Evolutionary conservation across 352 stramenopile species (phyloP).

Genomic region (Phytophthora tubulina): DNA sequence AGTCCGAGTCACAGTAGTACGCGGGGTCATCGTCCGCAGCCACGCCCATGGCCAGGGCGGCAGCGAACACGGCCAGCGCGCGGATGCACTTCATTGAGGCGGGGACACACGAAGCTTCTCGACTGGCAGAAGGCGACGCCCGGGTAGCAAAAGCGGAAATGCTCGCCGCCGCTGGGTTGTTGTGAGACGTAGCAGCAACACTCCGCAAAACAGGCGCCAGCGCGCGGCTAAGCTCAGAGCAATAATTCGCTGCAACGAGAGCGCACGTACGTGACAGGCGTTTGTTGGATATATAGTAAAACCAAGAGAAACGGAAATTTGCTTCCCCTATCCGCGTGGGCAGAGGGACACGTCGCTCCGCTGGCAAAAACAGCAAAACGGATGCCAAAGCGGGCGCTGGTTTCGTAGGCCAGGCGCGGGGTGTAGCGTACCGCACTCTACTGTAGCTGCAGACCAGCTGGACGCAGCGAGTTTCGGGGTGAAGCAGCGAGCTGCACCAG

Average conservation of each 20-base stretch:
- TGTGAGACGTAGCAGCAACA: slow-evolving; percentile 10
- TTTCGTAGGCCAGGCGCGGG: slow-evolving; percentile 1
- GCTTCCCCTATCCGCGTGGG: slow-evolving; percentile 22
- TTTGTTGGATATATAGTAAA: slow-evolving; percentile 24
- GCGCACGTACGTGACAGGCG: slow-evolving; percentile 15
- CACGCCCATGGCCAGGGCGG: slow-evolving; percentile 40
- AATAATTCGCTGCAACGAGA: slow-evolving; percentile 31
- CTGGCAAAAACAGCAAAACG: slow-evolving; percentile 35
- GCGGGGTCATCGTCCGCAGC: slow-evolving; percentile 40
- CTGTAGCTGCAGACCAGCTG: slow-evolving; percentile 4
- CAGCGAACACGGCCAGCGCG: slow-evolving; percentile 44
- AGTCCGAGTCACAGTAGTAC: slow-evolving; percentile 75
- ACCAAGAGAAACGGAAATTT: slow-evolving; percentile 32
- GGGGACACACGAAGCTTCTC: background rate
- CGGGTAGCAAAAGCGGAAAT: slow-evolving; percentile 41
- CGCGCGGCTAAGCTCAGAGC: background rate
- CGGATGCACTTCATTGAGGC: slow-evolving; percentile 55
- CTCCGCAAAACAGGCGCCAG: slow-evolving; percentile 23
- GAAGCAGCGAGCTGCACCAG: slow-evolving; percentile 4
- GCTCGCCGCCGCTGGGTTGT: slow-evolving; percentile 25
- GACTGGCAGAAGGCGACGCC: slow-evolving; percentile 11
- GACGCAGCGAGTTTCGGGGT: slow-evolving; percentile 6
- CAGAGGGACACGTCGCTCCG: slow-evolving; percentile 12
- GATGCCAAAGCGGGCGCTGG: background rate
- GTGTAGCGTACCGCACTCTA: background rate